phyloP scores from a whole-genome alignment of 2,329 filamentous ascomycete genomes.

The Teratosphaeriaceae sp. region DNA sequence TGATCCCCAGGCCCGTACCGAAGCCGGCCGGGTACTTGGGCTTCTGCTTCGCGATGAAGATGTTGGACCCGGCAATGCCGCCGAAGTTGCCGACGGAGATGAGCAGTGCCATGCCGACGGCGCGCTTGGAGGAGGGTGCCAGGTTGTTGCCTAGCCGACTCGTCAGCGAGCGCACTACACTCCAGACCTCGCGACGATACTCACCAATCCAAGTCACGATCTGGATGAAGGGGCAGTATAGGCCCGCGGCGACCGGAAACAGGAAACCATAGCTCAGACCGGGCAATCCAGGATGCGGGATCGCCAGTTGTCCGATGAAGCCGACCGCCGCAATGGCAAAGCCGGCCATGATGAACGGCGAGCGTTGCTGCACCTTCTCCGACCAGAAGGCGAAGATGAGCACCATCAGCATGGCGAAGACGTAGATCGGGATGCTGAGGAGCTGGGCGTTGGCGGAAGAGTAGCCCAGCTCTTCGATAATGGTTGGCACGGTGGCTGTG shows the following conservation, averaged over 20 bases:
- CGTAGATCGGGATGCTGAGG: conserved; percentile 32
- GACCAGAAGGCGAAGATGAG: conserved; percentile 8
- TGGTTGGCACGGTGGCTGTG: conserved; percentile 51
- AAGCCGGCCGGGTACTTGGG: conserved; percentile 47
- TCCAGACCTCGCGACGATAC: neutral
- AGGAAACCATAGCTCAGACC: conserved; percentile 46
- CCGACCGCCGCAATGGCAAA: conserved; percentile 11
- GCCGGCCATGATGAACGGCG: conserved; percentile 13
- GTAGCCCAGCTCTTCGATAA: conserved; percentile 40
- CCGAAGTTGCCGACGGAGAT: conserved; percentile 45
- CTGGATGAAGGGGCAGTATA: conserved; percentile 45
- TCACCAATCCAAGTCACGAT: conserved; percentile 41
- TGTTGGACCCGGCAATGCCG: conserved; percentile 51
- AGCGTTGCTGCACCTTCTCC: conserved; percentile 11
- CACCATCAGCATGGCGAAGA: conserved; percentile 4
- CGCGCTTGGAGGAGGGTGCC: conserved; percentile 46
- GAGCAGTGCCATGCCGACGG: conserved; percentile 43
- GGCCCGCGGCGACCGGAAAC: conserved; percentile 49
- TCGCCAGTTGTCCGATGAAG: conserved; percentile 41
- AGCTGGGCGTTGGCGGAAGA: conserved; percentile 35
- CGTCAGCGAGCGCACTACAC: neutral
- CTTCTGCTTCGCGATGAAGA: conserved; percentile 51
- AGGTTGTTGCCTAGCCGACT: conserved; percentile 49
- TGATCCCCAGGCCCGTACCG: conserved; percentile 18
- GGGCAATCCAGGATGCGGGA: conserved; percentile 28